Evolutionary conservation across 139 green algal genomes (phyloP).

Genomic region (Chlorella sp.): DNA sequence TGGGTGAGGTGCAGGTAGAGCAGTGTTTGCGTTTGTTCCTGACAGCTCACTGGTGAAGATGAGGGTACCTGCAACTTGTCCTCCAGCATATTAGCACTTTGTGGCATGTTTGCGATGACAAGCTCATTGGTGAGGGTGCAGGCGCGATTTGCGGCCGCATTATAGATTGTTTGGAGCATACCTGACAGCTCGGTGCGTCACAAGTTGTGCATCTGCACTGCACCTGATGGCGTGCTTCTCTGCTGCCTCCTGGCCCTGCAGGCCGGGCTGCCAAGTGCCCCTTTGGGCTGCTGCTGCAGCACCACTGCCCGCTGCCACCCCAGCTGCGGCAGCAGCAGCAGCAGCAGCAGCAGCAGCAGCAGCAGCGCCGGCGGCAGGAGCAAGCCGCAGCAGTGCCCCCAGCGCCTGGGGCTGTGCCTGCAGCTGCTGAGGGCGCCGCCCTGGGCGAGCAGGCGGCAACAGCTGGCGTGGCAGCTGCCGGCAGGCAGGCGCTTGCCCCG

Average conservation of each 20-base stretch:
- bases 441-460: background rate
- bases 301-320: slow-evolving; percentile 79
- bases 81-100: too few relatives aligned
- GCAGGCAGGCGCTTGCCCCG: background rate
- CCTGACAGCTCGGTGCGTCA: too few relatives aligned
- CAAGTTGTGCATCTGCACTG: too few relatives aligned
- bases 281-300: slow-evolving; percentile 64
- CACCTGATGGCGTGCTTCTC: background rate
- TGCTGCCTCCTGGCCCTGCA: slow-evolving; percentile 23
- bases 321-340: slow-evolving; percentile 25
- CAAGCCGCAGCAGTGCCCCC: background rate
- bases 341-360: background rate
- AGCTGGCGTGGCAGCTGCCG: too few relatives aligned
- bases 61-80: too few relatives aligned
- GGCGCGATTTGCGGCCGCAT: too few relatives aligned
- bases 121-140: too few relatives aligned
- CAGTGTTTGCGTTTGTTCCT: too few relatives aligned
- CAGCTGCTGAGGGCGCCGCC: background rate
- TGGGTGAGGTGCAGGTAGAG: background rate
- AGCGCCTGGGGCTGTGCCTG: background rate
- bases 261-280: slow-evolving; percentile 56
- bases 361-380: background rate
- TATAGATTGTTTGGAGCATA: too few relatives aligned
- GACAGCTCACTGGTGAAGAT: too few relatives aligned
- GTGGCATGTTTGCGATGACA: too few relatives aligned